Evolutionary conservation across 352 stramenopile species (phyloP).

Genomic region (Phytophthora pini): DNA sequence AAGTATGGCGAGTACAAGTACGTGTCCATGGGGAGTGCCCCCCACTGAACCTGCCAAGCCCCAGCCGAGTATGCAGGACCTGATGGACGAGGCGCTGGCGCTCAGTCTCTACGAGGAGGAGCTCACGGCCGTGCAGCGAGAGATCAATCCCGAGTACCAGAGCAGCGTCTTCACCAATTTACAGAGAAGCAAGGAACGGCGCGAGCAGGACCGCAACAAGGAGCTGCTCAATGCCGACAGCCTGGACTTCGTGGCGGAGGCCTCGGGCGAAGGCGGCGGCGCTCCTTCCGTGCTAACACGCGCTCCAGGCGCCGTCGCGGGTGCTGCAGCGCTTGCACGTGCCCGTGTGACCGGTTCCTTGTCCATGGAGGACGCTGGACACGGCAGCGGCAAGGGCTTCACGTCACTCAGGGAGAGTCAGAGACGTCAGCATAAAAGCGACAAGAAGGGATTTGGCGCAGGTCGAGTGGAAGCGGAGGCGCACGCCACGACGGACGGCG

Average conservation of each 20-base stretch:
- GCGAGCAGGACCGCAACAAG: slow-evolving; percentile 37
- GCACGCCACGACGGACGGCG: slow-evolving; percentile 71
- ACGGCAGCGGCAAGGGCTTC: slow-evolving; percentile 54
- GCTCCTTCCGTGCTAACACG: slow-evolving; percentile 31
- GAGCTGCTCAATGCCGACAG: slow-evolving; percentile 55
- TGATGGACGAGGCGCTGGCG: slow-evolving; percentile 78
- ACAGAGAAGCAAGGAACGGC: slow-evolving; percentile 41
- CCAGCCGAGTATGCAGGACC: slow-evolving; percentile 57
- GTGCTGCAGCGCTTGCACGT: slow-evolving; percentile 27
- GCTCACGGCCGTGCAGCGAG: slow-evolving; percentile 41
- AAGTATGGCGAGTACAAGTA: slow-evolving; percentile 32
- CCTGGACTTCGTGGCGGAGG: slow-evolving; percentile 27
- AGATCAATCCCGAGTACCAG: slow-evolving; percentile 49
- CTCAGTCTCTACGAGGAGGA: slow-evolving; percentile 72
- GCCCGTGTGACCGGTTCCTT: slow-evolving; percentile 34
- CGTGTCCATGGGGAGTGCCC: slow-evolving; percentile 32
- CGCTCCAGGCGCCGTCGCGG: slow-evolving; percentile 22
- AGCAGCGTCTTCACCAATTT: slow-evolving; percentile 48
- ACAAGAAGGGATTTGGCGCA: slow-evolving; percentile 58
- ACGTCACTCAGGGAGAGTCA: slow-evolving; percentile 66
- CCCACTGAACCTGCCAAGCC: slow-evolving; percentile 18
- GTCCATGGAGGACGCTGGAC: slow-evolving; percentile 47
- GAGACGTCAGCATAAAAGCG: slow-evolving; percentile 57
- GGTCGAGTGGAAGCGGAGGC: slow-evolving; percentile 57
- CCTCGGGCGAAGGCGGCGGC: slow-evolving; percentile 17